These are phyloP conservation scores for Echinochloa phyllopogon DNA, from an alignment of 176 grass and related monocot genomes.

Conservation along the genomic window DNA sequence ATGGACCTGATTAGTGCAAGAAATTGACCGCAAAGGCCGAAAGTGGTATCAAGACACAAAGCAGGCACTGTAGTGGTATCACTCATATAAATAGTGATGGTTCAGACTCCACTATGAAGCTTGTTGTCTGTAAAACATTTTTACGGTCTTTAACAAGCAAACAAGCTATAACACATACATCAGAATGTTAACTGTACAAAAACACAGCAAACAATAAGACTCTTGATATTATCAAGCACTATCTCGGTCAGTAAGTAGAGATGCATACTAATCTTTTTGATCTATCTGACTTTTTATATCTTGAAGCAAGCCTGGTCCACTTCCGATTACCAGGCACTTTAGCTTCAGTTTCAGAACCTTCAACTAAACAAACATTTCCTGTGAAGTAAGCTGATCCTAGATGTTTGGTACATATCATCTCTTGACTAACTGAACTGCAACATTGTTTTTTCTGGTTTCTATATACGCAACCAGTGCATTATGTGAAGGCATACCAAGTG, in stretches of 20 bases:
- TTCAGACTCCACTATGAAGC: background rate
- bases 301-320: constrained; percentile 4
- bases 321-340: constrained; percentile 22
- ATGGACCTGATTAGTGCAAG: background rate
- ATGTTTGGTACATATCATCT: constrained; percentile 42
- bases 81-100: background rate
- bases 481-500: constrained; percentile 43
- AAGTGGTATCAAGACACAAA: constrained; percentile 3
- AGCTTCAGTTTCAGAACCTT: constrained; percentile 23
- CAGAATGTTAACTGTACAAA: background rate
- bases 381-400: background rate
- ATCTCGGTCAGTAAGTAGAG: background rate
- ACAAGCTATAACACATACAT: background rate
- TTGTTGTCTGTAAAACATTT: background rate
- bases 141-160: background rate
- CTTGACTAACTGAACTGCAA: constrained; percentile 57
- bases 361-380: constrained; percentile 38
- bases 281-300: constrained; percentile 3
- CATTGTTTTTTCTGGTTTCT: constrained; percentile 47
- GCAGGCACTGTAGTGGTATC: background rate
- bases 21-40: background rate
- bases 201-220: background rate
- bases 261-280: constrained; percentile 9
- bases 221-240: background rate
- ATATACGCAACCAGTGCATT: constrained; percentile 47